Evolutionary conservation across 2,329 filamentous ascomycete species (phyloP), one percentile per base, ranked within the genome.

Genomic region (Lecanicillium sp.): DNA sequence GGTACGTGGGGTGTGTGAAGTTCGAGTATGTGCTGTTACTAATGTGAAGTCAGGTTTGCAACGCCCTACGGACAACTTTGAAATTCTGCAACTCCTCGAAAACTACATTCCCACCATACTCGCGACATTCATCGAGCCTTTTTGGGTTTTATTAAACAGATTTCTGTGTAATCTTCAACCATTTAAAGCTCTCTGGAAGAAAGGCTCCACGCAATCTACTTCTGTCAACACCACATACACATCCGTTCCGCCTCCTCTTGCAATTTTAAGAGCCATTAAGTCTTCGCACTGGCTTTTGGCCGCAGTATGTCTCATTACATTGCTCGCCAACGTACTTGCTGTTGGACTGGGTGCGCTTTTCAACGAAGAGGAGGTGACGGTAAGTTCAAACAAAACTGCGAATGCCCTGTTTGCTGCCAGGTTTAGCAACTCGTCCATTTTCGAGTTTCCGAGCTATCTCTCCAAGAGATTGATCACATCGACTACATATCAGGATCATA

Each of bases 131-230:
- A 57, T 78, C 0, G 76, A 81, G 27, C 75, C 76, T 0, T 61
- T 73, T 1, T 77, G 75, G 68, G 54, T 75, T 0, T 48, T 78
- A 0, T 41, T 81, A 0, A 79, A 75, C 30, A 60, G 75, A 0
- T 38, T 71, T 0, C 45, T 77, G 0, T 78, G 72, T 29, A 49
- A 77, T 8, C 44, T 80, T 0, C 68, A 76, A 20, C 76, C 76
- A 0, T 69, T 76, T 14, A 64, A 72, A 12, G 53, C 20, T n/a
- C 3, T 80, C 0, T 59, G 61, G 15, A 42, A 47, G 5, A 65
- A 70, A 0, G 49, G 45, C 3, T 56, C 61, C 0, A 35, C 42
- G 2, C 44, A 61, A 0, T 59, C 62, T 0, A 51, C 13, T 7
- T 64, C 71, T 0, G 43, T 73, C 0, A 50, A 70, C 4, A 52